Base-by-base conservation (phyloP, 768 basidiomycete species). In the Cystoderma amianthinum region DNA sequence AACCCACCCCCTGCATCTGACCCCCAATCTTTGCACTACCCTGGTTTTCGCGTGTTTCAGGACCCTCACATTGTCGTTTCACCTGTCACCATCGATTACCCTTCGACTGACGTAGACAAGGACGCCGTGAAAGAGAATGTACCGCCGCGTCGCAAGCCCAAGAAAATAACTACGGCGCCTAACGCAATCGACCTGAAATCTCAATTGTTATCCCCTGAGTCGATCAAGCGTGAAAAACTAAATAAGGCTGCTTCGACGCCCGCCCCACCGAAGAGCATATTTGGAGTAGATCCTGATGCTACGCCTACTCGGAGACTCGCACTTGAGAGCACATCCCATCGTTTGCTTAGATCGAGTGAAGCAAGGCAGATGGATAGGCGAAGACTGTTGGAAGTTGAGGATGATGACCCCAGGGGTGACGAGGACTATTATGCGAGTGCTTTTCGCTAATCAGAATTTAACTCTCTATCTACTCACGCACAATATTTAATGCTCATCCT, bases 21-120 rank as follows among this genome's bases (percentile, higher is more conserved):
- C 52, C 71, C 70, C 1, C 66, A 71, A 34, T 82, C 80, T 12
- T 64, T 71, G 28, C 82, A 84, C 49, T 82, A 81, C 54, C 83
- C 83, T 10, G 82, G 82, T 12, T 85, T 85, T 49, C 57, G 62
- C 28, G 70, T 83, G 33, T 70, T 72, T 50, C 71, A 62, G 50
- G 82, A 84, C 48, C 49, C 64, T n/a, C 54, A 63, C 38, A 42
- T 56, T 28, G 34, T 55, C n/a, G 41, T 54, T 17, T 23, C 45
- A 5, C 37, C 53, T 9, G 32, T 45, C 13, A 20, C 48, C n/a
- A 33, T 42, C 12, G 21, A 39, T 12, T 18, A 43, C 32, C 32
- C 21, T 39, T 44, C 32, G 10, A 43, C 42, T 33, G 44, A 54
- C 34, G 9, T 15, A 19, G 61, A 64, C 2, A 62, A 55, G 35